Base-by-base conservation (phyloP, 106 monocot species). In the Posidonia australis region DNA sequence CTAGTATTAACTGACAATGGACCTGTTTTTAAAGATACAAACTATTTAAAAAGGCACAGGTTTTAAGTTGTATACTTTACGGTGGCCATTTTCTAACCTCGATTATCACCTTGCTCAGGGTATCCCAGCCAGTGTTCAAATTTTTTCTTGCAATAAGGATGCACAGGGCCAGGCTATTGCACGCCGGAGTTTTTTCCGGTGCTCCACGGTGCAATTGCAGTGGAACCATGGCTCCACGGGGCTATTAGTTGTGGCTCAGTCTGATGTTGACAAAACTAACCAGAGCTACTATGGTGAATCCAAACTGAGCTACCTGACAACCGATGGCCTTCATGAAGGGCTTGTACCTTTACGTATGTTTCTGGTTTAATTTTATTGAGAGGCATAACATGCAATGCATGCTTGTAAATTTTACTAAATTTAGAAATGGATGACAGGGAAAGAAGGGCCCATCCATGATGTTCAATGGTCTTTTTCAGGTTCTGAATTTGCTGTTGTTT, bases 221-320 rank as follows among this genome's bases (percentile, higher is more conserved):
- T 90, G 96, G 96, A 96, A 87, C 48, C 59, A 29, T 60, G 75
- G 77, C 32, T 90, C 90, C 18, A 77, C 78, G 18, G 96, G 90
- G n/a, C 78, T 96, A 49, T 69, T 96, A 46, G 77, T 79, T 51
- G 70, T 90, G 32, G 84, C 82, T 18, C 90, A 90, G 11, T 84
- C 87, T 62, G 96, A 96, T 71, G 96, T 87, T 43, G 96, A 96
- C 63, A 90, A 96, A 72, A 96, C 75, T 41, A 96, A 96, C 74
- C 87, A 90, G 72, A 96, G 96, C 78, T 96, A 90, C 67, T 90
- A 96, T 83, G 96, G 96, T 58, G 96, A 96, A 82, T 90, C 90
- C 26, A 90, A 87, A 63, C 75, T 96, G 62, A 86, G 85, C 62
- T 96, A 96, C 65, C 77, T 96, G 67, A 96, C 87, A 70, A 86